Evolutionary conservation across 495 filamentous ascomycete species (phyloP), one percentile per base, ranked within the genome.

Genomic region (Delitschia confertaspora): DNA sequence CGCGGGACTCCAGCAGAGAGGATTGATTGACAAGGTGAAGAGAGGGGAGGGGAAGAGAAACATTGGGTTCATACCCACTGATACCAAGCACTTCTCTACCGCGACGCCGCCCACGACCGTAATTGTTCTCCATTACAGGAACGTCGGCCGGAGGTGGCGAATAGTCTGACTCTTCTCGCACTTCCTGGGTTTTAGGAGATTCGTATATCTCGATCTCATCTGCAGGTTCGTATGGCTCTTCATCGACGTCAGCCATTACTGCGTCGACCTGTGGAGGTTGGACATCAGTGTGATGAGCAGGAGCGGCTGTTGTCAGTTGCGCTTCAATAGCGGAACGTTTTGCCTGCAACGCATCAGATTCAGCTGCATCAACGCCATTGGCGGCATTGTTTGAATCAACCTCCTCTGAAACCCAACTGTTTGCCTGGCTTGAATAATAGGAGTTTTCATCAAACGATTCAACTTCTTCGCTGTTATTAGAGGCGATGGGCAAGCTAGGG

Each of bases 371-470:
- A 51, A 35, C 44, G 42, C 31, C 31, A 25, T 36, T 45, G 47
- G 34, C 33, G 22, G n/a, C 38, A 20, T 44, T 38, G 16, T 27
- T 42, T 21, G 24, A 18, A 23, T 51, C 50, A 47, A 67, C 58
- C 43, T 72, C 69, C 47, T 68, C 69, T 11, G 66, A 56, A 16
- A 59, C 60, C 64, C 63, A 67, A 32, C 54, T 55, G 41, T 59
- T 45, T 18, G 53, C 65, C 65, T 78, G 80, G 69, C 86, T 93
- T 33, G 87, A 93, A 66, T 95, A 94, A 63, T 91, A 89, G n/a
- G 85, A 88, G 51, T 91, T 88, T 56, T 89, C 81, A 64, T 94
- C 87, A 64, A 86, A 83, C 8, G 85, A 88, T 57, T 88, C 85
- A 70, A 72, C 80, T 48, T 73, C 66, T 48, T 73, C 70, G 61